These are phyloP conservation scores for Globisporangium irregulare DNA, from an alignment of 352 stramenopile genomes.

Conservation along the genomic window DNA sequence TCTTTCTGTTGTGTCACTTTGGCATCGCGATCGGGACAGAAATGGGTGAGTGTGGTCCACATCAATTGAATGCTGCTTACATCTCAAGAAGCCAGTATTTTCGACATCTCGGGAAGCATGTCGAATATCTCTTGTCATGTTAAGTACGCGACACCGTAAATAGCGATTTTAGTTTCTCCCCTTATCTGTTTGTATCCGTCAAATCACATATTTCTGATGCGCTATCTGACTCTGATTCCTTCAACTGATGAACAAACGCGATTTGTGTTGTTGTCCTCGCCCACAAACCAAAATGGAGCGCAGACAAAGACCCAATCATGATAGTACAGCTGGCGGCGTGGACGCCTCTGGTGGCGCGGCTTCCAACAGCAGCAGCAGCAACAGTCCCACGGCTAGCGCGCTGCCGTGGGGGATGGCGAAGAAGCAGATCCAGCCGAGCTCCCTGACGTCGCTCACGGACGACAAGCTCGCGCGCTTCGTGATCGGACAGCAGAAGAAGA, in stretches of 20 bases:
- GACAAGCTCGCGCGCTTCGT: conserved; percentile 80
- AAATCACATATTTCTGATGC: too few species aligned
- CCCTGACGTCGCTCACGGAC: conserved; percentile 62
- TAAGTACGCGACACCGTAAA: too few species aligned
- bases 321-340: neutral
- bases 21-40: neutral
- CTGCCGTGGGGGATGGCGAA: conserved; percentile 68
- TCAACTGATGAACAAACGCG: too few species aligned
- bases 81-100: neutral
- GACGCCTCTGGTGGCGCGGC: conserved; percentile 1
- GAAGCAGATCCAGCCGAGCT: conserved; percentile 65
- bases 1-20: conserved; percentile 1
- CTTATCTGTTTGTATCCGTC: too few species aligned
- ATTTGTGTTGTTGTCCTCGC: too few species aligned
- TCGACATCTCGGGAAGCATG: too few species aligned
- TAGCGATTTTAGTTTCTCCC: too few species aligned
- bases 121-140: too few species aligned
- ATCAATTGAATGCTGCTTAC: neutral
- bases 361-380: neutral
- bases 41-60: neutral
- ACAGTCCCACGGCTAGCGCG: neutral
- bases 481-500: conserved; percentile 80
- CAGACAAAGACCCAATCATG: neutral
- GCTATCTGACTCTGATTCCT: too few species aligned
- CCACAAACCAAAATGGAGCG: conserved; percentile 8